Base-by-base conservation (phyloP, 140 eudicot species). In the Stevia rebaudiana region DNA sequence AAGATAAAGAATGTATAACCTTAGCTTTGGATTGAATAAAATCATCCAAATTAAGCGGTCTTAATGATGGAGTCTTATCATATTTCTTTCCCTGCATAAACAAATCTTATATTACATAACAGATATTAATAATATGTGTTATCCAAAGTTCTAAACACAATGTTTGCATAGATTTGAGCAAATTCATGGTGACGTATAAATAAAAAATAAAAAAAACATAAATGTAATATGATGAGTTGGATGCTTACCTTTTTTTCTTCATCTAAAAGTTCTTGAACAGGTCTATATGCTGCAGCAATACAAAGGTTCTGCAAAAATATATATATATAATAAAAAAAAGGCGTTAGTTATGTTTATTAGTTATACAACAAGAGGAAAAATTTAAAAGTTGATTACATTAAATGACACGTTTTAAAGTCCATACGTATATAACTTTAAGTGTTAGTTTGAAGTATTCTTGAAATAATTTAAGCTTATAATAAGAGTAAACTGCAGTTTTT, bases 261-360 rank as follows among this genome's bases (percentile, higher is more conserved):
- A 58, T 86, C 94, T 54, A 90, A 47, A 60, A 90, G 90, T 80
- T 88, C 98, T 79, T 92, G 96, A 43, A 92, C 98, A 47, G 98
- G 98, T 76, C 92, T 85, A 79, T 92, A 88, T 11, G 98, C 96
- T 13, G 98, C 98, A 76, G 98, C 98, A 71, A 88, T 83, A 74
- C 98, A 92, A 30, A 92, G 96, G 57, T 92, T 88, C 98, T 92
- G 84, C 81, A 75, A 15, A 56, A 68, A 30, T 30, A 56, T n/a
- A 61, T 0, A 61, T 8, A 64, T 18, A 39, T 36, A 47, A 62
- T 40, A 0, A 58, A 71, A 58, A 46, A 21, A 48, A 18, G 25
- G 11, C 21, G 40, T 28, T 18, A 10, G 19, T 48, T 48, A 8
- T 19, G 40, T 19, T 53, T 53, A 30, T 53, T n/a, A n/a, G 60